Evolutionary conservation across 345 rosid genomes (phyloP), one percentile per base, ranked within the genome.

Genomic region (Nephelium lappaceum): DNA sequence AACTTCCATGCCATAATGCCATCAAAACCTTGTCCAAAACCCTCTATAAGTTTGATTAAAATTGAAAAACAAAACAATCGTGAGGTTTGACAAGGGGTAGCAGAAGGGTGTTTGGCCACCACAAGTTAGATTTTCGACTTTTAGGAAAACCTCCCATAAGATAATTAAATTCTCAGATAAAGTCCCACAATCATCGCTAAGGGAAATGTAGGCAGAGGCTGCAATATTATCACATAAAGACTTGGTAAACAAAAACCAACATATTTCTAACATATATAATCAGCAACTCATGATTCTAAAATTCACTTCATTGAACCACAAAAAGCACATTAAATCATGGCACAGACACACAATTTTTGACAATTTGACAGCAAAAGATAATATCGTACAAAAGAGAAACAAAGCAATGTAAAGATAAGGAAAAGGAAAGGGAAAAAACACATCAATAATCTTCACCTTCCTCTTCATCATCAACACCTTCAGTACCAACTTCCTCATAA

Each of bases 401-500:
- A 76, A 23, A 67, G 41, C 15, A 31, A 47, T 19, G 31, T 11
- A 66, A 51, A 51, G 53, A 36, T 39, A 45, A 63, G 25, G 51
- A 45, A 45, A 45, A 2, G 8, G 1, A 45, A 45, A 49, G 6
- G 43, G 5, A 51, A 60, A 36, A 55, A 38, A 51, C 41, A 41
- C 16, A 67, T 82, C 78, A 84, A 70, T 85, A 87, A 80, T 89
- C 93, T 79, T 86, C 93, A 62, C 84, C 83, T 66, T 90, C 93
- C 42, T 89, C 91, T 64, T 89, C 91, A 1, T 89, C 90, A 3
- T 90, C 93, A 25, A 84, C 93, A 71, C 89, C 89, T 83, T 88
- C 93, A 16, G 90, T 90, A 23, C 91, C 93, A 5, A 88, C 93
- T 80, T 90, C 93, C 78, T 90, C 93, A 2, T 90, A 88, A 80